These are phyloP conservation scores for Luvunga scandens DNA, from an alignment of 345 rosid species.

Conservation along the genomic window DNA sequence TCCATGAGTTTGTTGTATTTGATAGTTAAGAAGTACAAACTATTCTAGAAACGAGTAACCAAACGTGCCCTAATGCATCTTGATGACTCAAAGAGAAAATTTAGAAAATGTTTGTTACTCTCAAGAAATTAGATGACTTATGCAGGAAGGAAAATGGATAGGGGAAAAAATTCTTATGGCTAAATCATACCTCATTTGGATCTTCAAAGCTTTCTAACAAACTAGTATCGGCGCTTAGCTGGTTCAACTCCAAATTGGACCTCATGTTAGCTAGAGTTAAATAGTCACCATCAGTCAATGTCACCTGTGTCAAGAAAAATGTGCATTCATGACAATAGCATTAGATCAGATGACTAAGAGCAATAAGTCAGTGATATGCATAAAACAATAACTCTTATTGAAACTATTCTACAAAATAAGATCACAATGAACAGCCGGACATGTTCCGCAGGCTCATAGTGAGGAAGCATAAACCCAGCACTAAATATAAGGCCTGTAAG, in stretches of 20 bases:
- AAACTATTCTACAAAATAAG: background rate
- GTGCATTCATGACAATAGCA: background rate
- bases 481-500: background rate
- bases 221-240: slow-evolving; percentile 26
- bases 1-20: background rate
- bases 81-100: background rate
- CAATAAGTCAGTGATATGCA: background rate
- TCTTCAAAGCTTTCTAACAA: slow-evolving; percentile 25
- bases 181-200: slow-evolving; percentile 41
- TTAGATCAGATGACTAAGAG: background rate
- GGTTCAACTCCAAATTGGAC: slow-evolving; percentile 56
- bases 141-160: background rate
- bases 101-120: background rate
- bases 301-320: slow-evolving; percentile 45
- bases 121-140: background rate
- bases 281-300: slow-evolving; percentile 70
- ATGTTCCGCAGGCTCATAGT: background rate
- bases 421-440: background rate
- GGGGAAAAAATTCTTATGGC: slow-evolving; percentile 2
- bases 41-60: background rate
- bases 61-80: background rate
- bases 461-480: background rate
- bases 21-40: background rate
- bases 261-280: slow-evolving; percentile 76
- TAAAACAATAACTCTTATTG: background rate